Conservation (phyloP, 129 eudicot genomes). For the Flaveria linearis region DNA sequence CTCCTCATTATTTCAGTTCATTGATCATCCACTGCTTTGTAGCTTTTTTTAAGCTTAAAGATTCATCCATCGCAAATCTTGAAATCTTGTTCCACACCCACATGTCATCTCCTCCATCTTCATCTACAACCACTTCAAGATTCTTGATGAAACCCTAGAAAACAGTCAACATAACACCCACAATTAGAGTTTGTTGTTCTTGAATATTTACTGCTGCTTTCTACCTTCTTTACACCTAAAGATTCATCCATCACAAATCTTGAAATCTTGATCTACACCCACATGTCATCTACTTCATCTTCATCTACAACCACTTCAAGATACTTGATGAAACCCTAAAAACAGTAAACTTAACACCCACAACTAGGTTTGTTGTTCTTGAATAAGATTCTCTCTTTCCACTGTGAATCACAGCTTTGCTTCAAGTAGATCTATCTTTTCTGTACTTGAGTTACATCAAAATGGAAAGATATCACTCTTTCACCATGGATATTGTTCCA, state of each 20-base stretch:
- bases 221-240: not conserved
- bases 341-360: not conserved
- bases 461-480: slow-evolving; percentile 43
- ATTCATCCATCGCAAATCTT: slow-evolving; percentile 25
- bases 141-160: slow-evolving; percentile 42
- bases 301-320: slow-evolving; percentile 10
- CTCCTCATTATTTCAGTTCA: slow-evolving; percentile 32
- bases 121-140: slow-evolving; percentile 11
- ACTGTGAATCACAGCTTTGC: not conserved
- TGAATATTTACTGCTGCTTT: not conserved
- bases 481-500: slow-evolving; percentile 34
- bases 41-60: slow-evolving; percentile 43
- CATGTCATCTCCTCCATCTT: slow-evolving; percentile 19
- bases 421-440: slow-evolving; percentile 26
- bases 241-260: slow-evolving; percentile 26
- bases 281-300: slow-evolving; percentile 22
- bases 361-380: slow-evolving; percentile 30
- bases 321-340: slow-evolving; percentile 38
- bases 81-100: slow-evolving; percentile 23
- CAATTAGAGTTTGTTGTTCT: slow-evolving; percentile 29
- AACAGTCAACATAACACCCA: not conserved
- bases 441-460: slow-evolving; percentile 12
- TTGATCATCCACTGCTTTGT: slow-evolving; percentile 35
- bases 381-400: not conserved
- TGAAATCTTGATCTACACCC: slow-evolving; percentile 26